Percentiles rank a stretch among this genome's conserved stretches.
Evolutionary conservation across 2,329 filamentous ascomycete species (phyloP).

Genomic region (Aspergillus ibericus): DNA sequence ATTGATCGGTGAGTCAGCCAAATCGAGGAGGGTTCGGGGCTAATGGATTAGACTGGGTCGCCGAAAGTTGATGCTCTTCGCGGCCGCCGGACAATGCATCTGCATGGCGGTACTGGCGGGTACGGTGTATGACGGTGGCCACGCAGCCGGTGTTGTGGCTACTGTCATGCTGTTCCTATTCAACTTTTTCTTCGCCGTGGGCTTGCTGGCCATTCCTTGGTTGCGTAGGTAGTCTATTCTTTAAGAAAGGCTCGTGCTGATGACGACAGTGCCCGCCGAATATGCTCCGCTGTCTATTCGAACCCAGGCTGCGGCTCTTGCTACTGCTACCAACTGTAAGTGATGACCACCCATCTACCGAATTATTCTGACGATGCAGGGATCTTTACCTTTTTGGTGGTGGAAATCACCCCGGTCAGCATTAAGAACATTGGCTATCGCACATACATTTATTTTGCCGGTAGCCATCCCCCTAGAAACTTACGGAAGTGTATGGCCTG

Average conservation of each 20-base stretch:
- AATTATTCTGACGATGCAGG: constrained; percentile 20
- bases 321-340: constrained; percentile 51
- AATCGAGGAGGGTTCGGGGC: neutral
- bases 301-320: constrained; percentile 51
- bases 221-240: constrained; percentile 23
- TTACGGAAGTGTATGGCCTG: neutral
- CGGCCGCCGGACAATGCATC: constrained; percentile 51
- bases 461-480: constrained; percentile 12
- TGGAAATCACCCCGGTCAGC: constrained; percentile 48
- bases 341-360: constrained; percentile 3
- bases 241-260: constrained; percentile 24
- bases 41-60: constrained; percentile 44
- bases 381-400: constrained; percentile 50
- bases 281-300: constrained; percentile 50
- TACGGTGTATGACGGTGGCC: constrained; percentile 43
- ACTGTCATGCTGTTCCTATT: constrained; percentile 56
- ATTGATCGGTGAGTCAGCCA: constrained; percentile 32
- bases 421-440: constrained; percentile 42
- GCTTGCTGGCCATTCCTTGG: constrained; percentile 49
- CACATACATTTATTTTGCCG: constrained; percentile 47
- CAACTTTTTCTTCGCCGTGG: constrained; percentile 56
- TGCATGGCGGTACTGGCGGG: constrained; percentile 52
- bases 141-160: constrained; percentile 44
- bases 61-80: constrained; percentile 61
- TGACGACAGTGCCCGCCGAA: constrained; percentile 42